Evolutionary conservation across 176 grass and related monocot genomes (phyloP), one percentile per base, ranked within the genome.

Genomic region (Oryza rufipogon): DNA sequence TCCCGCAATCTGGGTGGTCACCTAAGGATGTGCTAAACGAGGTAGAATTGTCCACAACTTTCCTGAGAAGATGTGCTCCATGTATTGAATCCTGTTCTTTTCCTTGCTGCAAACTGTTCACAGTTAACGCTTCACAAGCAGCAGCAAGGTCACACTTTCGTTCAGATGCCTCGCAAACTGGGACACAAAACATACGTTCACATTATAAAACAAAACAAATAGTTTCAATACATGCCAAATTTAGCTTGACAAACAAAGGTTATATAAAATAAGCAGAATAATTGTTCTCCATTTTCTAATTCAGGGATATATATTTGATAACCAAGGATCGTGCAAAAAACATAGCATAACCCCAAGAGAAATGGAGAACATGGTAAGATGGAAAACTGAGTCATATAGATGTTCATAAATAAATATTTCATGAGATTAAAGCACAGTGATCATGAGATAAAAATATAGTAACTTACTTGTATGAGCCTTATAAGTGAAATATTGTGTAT

Each of bases 41-140:
- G 82, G 49, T 81, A 52, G 75, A 80, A 36, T 80, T 79, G 20
- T 75, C 42, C 64, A 80, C 70, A 70, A 65, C 34, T 80, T 87
- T 86, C 0, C 33, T 78, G 13, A 70, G 38, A 14, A 68, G 41
- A 84, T 84, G 76, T 20, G 66, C 70, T 70, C 70, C 80, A 70
- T 68, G 64, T 44, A 33, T 42, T 38, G 32, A 80, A 61, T 41
- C 64, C 23, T 87, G 82, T 2, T 41, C 65, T 65, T 75, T 87
- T 32, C 44, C 51, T 84, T 56, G 64, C 7, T 80, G 49, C 44
- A 80, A 60, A 80, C 51, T 70, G 70, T 45, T 80, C 28, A 75
- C 56, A 42, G 56, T 45, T 23, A 56, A 47, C 64, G 9, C 70
- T 7, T 78, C 54, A 70, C 14, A 58, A n/a, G n/a, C n/a, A n/a